These are phyloP conservation scores for Psidium friedrichsthalianum DNA, from an alignment of 345 rosid genomes.

Conservation along the genomic window DNA sequence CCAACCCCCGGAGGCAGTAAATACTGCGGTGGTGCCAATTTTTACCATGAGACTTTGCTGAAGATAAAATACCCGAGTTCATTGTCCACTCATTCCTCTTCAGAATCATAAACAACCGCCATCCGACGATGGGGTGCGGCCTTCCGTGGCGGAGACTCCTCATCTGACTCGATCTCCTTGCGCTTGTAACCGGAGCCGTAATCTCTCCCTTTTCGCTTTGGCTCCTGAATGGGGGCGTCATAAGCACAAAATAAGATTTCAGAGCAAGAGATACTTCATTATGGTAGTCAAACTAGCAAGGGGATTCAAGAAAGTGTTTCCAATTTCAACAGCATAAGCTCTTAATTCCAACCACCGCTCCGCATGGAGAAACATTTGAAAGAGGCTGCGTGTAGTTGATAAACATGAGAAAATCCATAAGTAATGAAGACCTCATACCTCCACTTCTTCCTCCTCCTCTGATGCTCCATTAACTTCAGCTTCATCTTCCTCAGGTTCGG, in stretches of 20 bases:
- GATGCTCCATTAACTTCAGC: constrained; percentile 46
- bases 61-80: not conserved
- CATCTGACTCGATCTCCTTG: constrained; percentile 79
- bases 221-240: constrained; percentile 30
- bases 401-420: not conserved
- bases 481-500: constrained; percentile 42
- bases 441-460: constrained; percentile 64
- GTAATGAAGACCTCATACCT: constrained; percentile 29
- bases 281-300: not conserved
- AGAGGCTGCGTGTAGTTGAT: not conserved
- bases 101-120: constrained; percentile 87
- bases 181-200: constrained; percentile 53
- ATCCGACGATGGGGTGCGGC: constrained; percentile 58
- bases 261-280: not conserved
- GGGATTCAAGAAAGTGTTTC: not conserved
- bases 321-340: not conserved
- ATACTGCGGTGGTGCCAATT: not conserved
- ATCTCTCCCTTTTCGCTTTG: constrained; percentile 37
- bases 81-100: constrained; percentile 40
- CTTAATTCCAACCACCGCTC: not conserved
- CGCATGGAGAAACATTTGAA: not conserved
- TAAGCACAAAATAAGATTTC: not conserved
- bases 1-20: not conserved
- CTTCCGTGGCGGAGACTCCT: constrained; percentile 81
- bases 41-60: too few species aligned